phyloP scores from a whole-genome alignment of 1,284 basidiomycete species.

The Melampsora medusae region DNA sequence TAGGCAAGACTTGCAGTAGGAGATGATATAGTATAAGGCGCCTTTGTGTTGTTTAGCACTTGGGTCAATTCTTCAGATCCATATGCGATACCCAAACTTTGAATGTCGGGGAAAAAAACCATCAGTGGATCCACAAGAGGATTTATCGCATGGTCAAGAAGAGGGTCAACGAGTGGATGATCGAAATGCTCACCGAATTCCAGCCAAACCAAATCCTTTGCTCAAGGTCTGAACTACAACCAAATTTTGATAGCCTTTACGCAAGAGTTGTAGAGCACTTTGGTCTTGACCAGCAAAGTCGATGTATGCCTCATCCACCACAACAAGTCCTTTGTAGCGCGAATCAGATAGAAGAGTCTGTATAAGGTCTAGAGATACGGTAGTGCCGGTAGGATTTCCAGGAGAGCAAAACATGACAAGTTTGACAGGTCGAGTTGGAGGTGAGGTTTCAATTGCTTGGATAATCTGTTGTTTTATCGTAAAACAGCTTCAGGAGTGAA shows the following conservation, averaged over 20 bases:
- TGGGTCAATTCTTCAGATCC: constrained; percentile 86
- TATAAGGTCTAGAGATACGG: constrained; percentile 72
- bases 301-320: constrained; percentile 97
- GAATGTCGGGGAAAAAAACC: constrained; percentile 3
- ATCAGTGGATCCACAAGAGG: not conserved
- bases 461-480: constrained; percentile 63
- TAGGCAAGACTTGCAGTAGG: constrained; percentile 82
- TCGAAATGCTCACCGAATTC: constrained; percentile 68
- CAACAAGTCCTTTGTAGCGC: constrained; percentile 81
- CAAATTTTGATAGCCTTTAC: constrained; percentile 76
- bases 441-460: constrained; percentile 65
- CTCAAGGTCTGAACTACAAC: constrained; percentile 93
- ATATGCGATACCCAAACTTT: constrained; percentile 80
- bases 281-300: constrained; percentile 73
- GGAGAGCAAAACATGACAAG: constrained; percentile 94
- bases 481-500: not conserved
- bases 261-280: constrained; percentile 67
- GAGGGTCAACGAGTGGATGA: not conserved
- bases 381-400: constrained; percentile 92
- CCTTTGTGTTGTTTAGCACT: constrained; percentile 91
- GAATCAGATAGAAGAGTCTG: constrained; percentile 73
- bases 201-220: constrained; percentile 93
- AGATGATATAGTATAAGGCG: constrained; percentile 93
- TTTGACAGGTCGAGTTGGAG: constrained; percentile 63
- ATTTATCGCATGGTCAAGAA: not conserved